Conservation (phyloP, 495 filamentous ascomycete genomes). For the Xylaria palmicola region DNA sequence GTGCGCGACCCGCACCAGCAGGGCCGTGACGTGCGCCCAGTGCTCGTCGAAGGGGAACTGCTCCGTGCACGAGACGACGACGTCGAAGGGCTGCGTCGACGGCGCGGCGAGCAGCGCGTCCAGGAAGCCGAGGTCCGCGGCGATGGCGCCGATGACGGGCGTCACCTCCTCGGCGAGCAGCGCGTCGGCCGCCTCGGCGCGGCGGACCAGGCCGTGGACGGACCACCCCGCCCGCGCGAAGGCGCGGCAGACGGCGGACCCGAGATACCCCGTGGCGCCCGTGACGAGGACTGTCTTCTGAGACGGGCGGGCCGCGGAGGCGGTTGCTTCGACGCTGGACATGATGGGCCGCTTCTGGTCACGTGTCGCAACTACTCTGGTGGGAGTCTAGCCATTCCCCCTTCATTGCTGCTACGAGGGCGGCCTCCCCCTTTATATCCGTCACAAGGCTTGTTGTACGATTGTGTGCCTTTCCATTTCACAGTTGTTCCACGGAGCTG, state of each 20-base stretch:
- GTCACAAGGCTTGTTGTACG: neutral
- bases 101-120: slow-evolving; percentile 16
- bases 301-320: neutral
- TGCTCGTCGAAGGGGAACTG: slow-evolving; percentile 32
- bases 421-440: neutral
- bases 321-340: too few relatives aligned
- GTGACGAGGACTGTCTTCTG: slow-evolving; percentile 38
- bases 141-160: slow-evolving; percentile 36
- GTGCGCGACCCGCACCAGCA: slow-evolving; percentile 23
- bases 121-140: slow-evolving; percentile 17
- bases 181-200: slow-evolving; percentile 14
- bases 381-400: neutral
- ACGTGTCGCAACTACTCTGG: neutral
- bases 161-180: slow-evolving; percentile 36
- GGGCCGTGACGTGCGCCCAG: slow-evolving; percentile 26
- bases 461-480: neutral
- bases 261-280: slow-evolving; percentile 45
- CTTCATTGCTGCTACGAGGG: neutral
- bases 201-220: slow-evolving; percentile 39
- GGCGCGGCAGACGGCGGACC: slow-evolving; percentile 39
- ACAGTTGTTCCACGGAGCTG: neutral
- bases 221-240: slow-evolving; percentile 42
- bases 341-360: too few relatives aligned
- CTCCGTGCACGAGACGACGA: slow-evolving; percentile 42
- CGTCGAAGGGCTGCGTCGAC: slow-evolving; percentile 26